Evolutionary conservation across 2,329 filamentous ascomycete species (phyloP), one percentile per base, ranked within the genome.

Genomic region (Tolypocladium sp.): DNA sequence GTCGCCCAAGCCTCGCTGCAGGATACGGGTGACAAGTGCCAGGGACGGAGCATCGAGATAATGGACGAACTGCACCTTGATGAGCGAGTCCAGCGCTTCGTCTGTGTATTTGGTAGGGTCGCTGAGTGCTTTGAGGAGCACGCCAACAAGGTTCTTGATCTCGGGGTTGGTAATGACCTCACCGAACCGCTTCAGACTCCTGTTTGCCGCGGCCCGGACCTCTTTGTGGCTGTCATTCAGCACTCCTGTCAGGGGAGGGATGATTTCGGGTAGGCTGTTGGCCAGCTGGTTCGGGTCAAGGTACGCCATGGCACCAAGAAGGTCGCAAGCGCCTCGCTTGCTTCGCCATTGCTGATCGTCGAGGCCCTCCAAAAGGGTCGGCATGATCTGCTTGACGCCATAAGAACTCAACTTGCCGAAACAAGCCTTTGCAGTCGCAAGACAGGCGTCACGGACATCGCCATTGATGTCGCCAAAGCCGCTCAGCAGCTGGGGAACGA

Each of bases 191-290:
- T 99, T 96, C 76, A 99, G 81, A 76, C 92, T 96, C 75, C 93
- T 88, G 74, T 99, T 99, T 9, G 94, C 94, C 27, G 91, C 92
- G 52, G 86, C 80, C 61, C 94, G 86, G 38, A 99, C 94, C 76
- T 99, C 94, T 74, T 99, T 99, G 77, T 99, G 94, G 68, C 91
- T 97, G 77, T 99, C 94, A 66, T 96, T 99, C 60, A 99, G 79
- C 4, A 97, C 94, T 53, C 89, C 87, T 1, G 95, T 97, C 59
- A 99, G 81, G 20, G 95, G 93, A 33, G 95, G 94, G 65, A 99
- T 99, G 66, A 99, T 99, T 59, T 96, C 92, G 2, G 94, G 94
- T 67, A 99, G 78, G 71, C 92, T 97, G 66, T 89, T 83, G 1
- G 94, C 92, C 22, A 99, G 83, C 72, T 99, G 94, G 64, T 97